These are phyloP conservation scores for Aspergillus novoparasiticus DNA, from an alignment of 2,329 filamentous ascomycete species.

Conservation along the genomic window DNA sequence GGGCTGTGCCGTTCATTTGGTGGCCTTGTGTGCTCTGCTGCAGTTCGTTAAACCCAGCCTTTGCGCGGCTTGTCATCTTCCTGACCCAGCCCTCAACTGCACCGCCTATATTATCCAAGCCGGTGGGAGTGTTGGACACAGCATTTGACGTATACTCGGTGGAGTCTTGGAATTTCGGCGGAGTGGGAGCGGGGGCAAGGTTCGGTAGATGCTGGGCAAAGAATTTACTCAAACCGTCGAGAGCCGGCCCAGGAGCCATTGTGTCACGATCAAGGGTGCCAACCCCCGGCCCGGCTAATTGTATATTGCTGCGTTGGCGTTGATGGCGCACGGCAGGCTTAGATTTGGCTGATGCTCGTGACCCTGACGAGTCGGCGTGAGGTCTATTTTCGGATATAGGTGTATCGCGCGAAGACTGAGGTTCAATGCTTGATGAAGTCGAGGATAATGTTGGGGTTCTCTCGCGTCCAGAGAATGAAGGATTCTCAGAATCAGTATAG, in stretches of 20 bases:
- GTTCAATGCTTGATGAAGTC: conserved; percentile 29
- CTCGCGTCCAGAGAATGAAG: conserved; percentile 32
- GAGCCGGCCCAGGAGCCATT: conserved; percentile 67
- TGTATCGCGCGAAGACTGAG: conserved; percentile 26
- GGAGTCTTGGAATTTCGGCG: conserved; percentile 52
- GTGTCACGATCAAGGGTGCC: conserved; percentile 70
- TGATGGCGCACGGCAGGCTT: conserved; percentile 42
- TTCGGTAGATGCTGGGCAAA: conserved; percentile 81
- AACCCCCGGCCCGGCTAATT: conserved; percentile 83
- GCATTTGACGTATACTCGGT: conserved; percentile 39
- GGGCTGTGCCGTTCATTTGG: conserved; percentile 25
- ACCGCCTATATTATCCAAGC: conserved; percentile 80
- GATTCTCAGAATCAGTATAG: conserved; percentile 61
- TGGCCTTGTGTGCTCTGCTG: conserved; percentile 35
- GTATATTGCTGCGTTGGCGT: conserved; percentile 48
- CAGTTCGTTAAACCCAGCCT: conserved; percentile 42
- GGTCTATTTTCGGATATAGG: conserved; percentile 32
- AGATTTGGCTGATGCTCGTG: conserved; percentile 31
- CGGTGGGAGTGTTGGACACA: conserved; percentile 40
- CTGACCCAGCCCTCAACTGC: conserved; percentile 89
- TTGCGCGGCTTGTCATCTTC: conserved; percentile 65
- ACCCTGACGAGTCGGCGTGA: conserved; percentile 28
- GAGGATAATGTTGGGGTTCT: conserved; percentile 34
- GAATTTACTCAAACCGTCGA: conserved; percentile 81
- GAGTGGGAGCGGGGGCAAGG: conserved; percentile 66